phyloP scores from a whole-genome alignment of 805 yeast genomes.

The Lipomyces sp. region DNA sequence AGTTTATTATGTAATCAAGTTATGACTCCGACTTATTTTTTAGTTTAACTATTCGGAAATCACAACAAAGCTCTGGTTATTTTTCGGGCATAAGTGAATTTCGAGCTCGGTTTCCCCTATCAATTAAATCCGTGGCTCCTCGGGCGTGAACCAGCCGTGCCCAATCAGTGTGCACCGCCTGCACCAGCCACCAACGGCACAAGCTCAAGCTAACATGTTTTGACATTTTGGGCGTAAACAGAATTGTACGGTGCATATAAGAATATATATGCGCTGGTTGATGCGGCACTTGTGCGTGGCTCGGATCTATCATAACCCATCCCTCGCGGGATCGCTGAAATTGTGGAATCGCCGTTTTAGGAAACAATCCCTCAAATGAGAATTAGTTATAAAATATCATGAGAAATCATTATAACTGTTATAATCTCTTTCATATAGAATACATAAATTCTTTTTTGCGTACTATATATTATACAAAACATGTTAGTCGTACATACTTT shows the following conservation, averaged over 20 bases:
- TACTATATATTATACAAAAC: neutral
- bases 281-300: neutral
- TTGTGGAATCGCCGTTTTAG: neutral
- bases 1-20: too few relatives aligned
- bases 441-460: neutral
- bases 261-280: neutral
- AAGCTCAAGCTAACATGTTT: neutral
- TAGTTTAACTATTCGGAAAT: too few relatives aligned
- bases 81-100: too few relatives aligned
- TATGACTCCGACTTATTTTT: too few relatives aligned
- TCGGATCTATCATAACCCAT: neutral
- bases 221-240: neutral
- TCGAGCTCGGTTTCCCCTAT: too few relatives aligned
- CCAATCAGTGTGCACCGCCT: neutral
- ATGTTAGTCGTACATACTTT: neutral
- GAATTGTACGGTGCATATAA: neutral
- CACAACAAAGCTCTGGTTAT: too few relatives aligned
- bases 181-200: neutral
- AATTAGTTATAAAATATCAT: neutral
- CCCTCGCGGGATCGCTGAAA: too few relatives aligned
- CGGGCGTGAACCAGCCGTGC: too few relatives aligned
- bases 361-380: too few relatives aligned
- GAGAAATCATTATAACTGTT: neutral
- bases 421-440: neutral
- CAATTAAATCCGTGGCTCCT: too few relatives aligned